These are phyloP conservation scores for Agapanthus africanus DNA, from an alignment of 106 monocot species.

Conservation along the genomic window DNA sequence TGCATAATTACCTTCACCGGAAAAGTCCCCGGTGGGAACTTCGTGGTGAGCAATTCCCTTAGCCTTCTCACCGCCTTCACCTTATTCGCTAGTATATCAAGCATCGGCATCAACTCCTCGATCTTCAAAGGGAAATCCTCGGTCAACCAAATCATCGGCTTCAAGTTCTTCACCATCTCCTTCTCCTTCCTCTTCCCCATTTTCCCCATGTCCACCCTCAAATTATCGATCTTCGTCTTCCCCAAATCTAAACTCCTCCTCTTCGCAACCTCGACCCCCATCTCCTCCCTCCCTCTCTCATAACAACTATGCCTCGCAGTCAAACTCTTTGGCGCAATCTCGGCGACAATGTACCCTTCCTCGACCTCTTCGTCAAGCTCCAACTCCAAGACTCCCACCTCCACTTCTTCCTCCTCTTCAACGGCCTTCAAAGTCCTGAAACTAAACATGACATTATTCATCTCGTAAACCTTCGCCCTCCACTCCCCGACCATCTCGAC, in stretches of 20 bases:
- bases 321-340: conserved; percentile 18
- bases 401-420: conserved; percentile 15
- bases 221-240: conserved; percentile 1
- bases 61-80: conserved; percentile 73
- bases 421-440: conserved; percentile 50
- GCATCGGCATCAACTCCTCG: conserved; percentile 70
- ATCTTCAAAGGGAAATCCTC: conserved; percentile 82
- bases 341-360: conserved; percentile 82
- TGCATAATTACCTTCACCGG: conserved; percentile 72
- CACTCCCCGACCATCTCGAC: conserved; percentile 69
- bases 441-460: conserved; percentile 74
- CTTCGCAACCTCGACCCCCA: conserved; percentile 8
- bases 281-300: conserved; percentile 25
- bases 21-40: conserved; percentile 85
- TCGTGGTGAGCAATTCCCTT: conserved; percentile 80
- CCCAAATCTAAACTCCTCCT: conserved; percentile 19
- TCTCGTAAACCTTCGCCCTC: conserved; percentile 63
- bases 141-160: conserved; percentile 73
- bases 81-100: conserved; percentile 71
- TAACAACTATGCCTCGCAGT: conserved; percentile 57
- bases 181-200: conserved; percentile 61
- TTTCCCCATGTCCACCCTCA: conserved; percentile 4
- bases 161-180: conserved; percentile 84
- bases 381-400: conserved; percentile 22
- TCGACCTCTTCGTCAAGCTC: conserved; percentile 51